A percentile compares a stretch with the other conserved stretches of the same genome.
These are phyloP conservation scores for Tricholoma matsutake DNA, from an alignment of 768 basidiomycete genomes.

Conservation along the genomic window DNA sequence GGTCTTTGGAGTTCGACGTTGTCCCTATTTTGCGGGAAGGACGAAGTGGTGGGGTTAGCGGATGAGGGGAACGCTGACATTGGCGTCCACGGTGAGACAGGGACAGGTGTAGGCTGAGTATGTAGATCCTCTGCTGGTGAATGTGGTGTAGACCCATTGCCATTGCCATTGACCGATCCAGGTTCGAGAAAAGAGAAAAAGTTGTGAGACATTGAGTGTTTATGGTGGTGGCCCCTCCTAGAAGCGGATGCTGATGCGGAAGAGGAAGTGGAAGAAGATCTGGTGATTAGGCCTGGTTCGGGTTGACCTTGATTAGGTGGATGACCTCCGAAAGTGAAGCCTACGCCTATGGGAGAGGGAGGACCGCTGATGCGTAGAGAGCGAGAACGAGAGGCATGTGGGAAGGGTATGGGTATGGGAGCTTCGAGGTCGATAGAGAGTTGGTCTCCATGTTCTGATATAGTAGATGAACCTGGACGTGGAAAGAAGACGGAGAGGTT, in stretches of 20 bases:
- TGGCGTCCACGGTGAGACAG: conserved; percentile 67
- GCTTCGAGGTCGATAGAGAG: conserved; percentile 40
- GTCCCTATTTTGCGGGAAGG: conserved; percentile 1
- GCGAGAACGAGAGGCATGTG: conserved; percentile 27
- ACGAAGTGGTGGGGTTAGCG: conserved; percentile 26
- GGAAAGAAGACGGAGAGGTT: conserved; percentile 94
- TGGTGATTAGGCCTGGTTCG: conserved; percentile 25
- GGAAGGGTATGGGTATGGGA: conserved; percentile 25
- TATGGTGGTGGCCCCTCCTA: conserved; percentile 82
- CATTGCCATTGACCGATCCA: conserved; percentile 23
- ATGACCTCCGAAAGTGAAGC: conserved; percentile 59
- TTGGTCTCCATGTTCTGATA: conserved; percentile 63
- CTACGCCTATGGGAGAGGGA: conserved; percentile 42
- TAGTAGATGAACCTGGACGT: conserved; percentile 64
- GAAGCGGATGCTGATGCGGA: conserved; percentile 19
- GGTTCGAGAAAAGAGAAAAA: conserved; percentile 96
- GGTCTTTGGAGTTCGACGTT: neutral
- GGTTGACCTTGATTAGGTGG: conserved; percentile 3
- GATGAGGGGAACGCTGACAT: conserved; percentile 39
- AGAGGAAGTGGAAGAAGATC: conserved; percentile 20
- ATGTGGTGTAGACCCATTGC: neutral
- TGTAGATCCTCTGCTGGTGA: conserved; percentile 38
- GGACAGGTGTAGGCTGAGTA: conserved; percentile 57
- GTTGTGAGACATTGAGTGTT: conserved; percentile 91
- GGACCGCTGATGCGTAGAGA: conserved; percentile 20